Evolutionary conservation across 345 rosid species (phyloP), one percentile per base, ranked within the genome.

Genomic region (Carallia pectinifolia): DNA sequence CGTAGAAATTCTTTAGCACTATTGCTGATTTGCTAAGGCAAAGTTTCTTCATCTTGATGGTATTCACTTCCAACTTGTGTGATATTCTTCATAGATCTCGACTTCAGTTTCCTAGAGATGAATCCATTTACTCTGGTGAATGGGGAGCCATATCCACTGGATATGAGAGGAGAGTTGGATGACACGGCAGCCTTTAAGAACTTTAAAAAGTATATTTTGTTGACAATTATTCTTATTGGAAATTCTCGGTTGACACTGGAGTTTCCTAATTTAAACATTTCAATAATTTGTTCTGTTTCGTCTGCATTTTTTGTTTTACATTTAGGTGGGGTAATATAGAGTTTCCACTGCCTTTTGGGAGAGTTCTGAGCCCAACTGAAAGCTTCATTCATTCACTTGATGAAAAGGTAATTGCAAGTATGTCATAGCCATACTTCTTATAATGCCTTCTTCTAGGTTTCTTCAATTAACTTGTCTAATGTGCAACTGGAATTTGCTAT

Each of bases 181-280:
- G 97, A 96, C 68, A 96, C 97, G 55, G 98, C 99, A 65, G 87
- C 98, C 72, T 96, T 96, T 77, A 96, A 96, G 83, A 96, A 90
- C 76, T 96, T 96, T 75, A 87, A 88, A 67, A 96, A 84, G 98
- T 94, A 89, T 31, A 53, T 30, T 64, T 50, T 60, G 16, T 44
- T 70, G 16, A 54, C n/a, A 27, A 27, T 65, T 63, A 55, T 27
- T 23, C 59, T 18, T 4, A 23, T 47, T 29, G 10, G 38, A 8
- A 34, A 69, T 17, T 17, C 47, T 38, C 12, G 9, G 12, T 62
- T 62, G 66, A 48, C 15, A 40, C 10, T 23, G 13, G 9, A 31
- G 34, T 15, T 23, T 0, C 39, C 1, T 56, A 7, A n/a, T 69
- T 36, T 4, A 27, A 23, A 39, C n/a, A 58, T 58, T 38, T 62